phyloP scores from a whole-genome alignment of 2,329 filamentous ascomycete genomes.

The Monilinia vaccinii-corymbosi region DNA sequence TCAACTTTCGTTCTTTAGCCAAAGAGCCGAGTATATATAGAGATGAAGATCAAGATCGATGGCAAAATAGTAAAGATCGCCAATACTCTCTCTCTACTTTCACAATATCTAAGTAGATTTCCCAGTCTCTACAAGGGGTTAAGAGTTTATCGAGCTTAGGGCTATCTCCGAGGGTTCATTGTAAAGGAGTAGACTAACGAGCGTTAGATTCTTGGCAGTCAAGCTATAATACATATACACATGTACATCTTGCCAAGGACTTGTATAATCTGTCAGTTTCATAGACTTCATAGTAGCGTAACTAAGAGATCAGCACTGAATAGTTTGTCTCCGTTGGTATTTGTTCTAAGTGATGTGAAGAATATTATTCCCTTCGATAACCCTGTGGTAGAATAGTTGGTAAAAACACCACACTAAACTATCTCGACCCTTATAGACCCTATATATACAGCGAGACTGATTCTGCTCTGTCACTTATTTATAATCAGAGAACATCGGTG shows the following conservation, averaged over 20 bases:
- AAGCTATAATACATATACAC: too few relatives aligned
- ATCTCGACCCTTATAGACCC: not conserved
- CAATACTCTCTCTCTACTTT: not conserved
- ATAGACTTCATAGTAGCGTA: not conserved
- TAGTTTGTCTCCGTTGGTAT: not conserved
- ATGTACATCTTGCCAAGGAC: not conserved
- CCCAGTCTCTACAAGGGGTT: not conserved
- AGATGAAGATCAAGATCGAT: not conserved
- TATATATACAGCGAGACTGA: not conserved
- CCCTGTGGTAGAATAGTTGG: not conserved
- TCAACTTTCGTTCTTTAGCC: too few relatives aligned
- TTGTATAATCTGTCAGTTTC: not conserved
- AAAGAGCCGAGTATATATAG: too few relatives aligned
- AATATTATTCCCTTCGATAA: not conserved
- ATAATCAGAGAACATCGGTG: not conserved
- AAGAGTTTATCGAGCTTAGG: not conserved
- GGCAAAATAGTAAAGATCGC: not conserved
- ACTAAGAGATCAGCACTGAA: not conserved
- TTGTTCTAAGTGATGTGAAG: not conserved
- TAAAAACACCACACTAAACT: not conserved
- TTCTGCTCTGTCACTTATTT: not conserved
- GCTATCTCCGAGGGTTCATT: not conserved
- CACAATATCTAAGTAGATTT: not conserved
- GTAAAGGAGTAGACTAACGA: not conserved
- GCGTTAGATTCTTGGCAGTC: not conserved